Conservation (phyloP, 2,329 filamentous ascomycete species). For the Cyanodermella asteris region DNA sequence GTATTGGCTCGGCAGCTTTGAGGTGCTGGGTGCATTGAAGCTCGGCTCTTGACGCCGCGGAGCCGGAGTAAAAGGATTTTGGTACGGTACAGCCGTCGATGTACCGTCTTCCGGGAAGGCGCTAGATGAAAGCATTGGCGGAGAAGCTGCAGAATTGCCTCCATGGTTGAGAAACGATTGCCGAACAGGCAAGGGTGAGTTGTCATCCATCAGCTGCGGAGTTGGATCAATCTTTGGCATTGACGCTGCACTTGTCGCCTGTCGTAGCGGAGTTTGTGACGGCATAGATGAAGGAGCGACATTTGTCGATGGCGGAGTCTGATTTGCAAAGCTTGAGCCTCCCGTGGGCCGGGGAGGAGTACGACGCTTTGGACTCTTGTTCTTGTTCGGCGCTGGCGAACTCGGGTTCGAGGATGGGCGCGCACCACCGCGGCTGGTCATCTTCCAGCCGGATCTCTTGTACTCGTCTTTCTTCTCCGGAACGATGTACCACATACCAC, state of each 20-base stretch:
- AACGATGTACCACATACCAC: slow-evolving; percentile 96
- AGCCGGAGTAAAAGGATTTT: slow-evolving; percentile 26
- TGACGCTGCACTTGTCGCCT: slow-evolving; percentile 8
- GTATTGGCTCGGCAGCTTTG: slow-evolving; percentile 27
- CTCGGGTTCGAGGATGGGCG: slow-evolving; percentile 17
- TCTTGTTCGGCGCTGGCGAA: slow-evolving; percentile 15
- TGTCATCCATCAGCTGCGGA: slow-evolving; percentile 7
- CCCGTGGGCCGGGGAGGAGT: slow-evolving; percentile 10
- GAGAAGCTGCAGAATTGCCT: slow-evolving; percentile 17
- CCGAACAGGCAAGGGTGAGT: slow-evolving; percentile 7
- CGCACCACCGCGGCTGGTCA: slow-evolving; percentile 11
- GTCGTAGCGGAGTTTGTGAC: slow-evolving; percentile 7
- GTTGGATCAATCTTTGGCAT: too few relatives aligned
- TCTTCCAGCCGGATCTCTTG: slow-evolving; percentile 4
- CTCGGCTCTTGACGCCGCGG: slow-evolving; percentile 26
- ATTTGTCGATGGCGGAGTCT: slow-evolving; percentile 23
- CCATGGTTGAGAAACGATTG: slow-evolving; percentile 16
- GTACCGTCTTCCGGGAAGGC: slow-evolving; percentile 25
- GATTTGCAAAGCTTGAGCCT: slow-evolving; percentile 23
- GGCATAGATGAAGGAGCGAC: slow-evolving; percentile 7
- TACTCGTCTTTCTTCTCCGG: slow-evolving; percentile 40
- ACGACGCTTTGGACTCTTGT: slow-evolving; percentile 3
- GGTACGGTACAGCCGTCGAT: too few relatives aligned
- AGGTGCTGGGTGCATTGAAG: slow-evolving; percentile 25
- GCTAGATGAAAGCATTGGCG: slow-evolving; percentile 26